A percentile compares a stretch with the other conserved stretches of the same genome.
Evolutionary conservation across 179 eudicot species (phyloP).

Genomic region (Silene vulgaris): DNA sequence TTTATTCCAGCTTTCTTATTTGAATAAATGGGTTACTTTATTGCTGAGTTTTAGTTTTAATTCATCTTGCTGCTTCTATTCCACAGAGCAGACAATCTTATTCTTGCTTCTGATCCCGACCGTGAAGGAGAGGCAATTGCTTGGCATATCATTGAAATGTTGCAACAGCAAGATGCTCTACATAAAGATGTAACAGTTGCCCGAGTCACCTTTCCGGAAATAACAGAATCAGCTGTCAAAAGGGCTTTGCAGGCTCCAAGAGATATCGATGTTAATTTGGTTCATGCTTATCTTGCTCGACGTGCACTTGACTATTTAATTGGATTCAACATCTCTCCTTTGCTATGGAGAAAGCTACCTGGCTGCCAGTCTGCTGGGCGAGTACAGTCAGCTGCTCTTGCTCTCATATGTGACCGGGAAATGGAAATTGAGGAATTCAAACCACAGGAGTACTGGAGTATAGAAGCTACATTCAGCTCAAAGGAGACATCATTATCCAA

Average conservation of each 20-base stretch:
- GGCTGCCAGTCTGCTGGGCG: slow-evolving; percentile 98
- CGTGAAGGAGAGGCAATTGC: slow-evolving; percentile 99
- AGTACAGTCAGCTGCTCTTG: slow-evolving; percentile 89
- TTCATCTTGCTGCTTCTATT: slow-evolving; percentile 36
- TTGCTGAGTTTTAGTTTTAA: slow-evolving; percentile 12
- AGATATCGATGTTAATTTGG: slow-evolving; percentile 71
- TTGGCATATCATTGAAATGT: slow-evolving; percentile 93
- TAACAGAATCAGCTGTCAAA: slow-evolving; percentile 81
- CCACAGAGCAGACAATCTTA: slow-evolving; percentile 81
- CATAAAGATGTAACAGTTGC: slow-evolving; percentile 55
- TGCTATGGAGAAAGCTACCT: slow-evolving; percentile 89
- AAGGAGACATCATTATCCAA: slow-evolving; percentile 15
- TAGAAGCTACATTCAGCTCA: slow-evolving; percentile 52
- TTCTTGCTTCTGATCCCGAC: slow-evolving; percentile 99
- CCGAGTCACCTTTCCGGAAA: slow-evolving; percentile 86
- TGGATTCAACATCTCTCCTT: slow-evolving; percentile 92
- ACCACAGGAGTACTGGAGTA: slow-evolving; percentile 80
- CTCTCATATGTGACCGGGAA: slow-evolving; percentile 84
- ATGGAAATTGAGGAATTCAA: slow-evolving; percentile 75
- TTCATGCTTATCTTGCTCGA: slow-evolving; percentile 92
- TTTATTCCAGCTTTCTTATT: too few species aligned
- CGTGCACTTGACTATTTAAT: slow-evolving; percentile 97
- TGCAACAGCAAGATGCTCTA: slow-evolving; percentile 77
- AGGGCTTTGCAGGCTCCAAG: slow-evolving; percentile 73
- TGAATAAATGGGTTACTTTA: neutral